A percentile compares a stretch with the other conserved stretches of the same genome.
Evolutionary conservation across 257 asterid genomes (phyloP).

Genomic region (Nicotiana undulata): DNA sequence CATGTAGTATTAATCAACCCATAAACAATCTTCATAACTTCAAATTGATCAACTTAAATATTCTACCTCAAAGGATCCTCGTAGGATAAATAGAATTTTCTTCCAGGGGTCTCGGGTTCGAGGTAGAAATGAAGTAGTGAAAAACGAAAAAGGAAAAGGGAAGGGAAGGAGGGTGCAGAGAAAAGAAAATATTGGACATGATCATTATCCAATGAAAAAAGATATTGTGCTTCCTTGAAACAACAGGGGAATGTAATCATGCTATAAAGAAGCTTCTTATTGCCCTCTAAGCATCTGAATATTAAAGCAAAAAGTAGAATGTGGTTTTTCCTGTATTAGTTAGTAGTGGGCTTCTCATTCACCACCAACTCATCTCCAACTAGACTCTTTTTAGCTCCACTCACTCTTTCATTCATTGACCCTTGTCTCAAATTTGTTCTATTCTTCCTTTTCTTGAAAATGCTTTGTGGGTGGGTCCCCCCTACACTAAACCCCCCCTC

Average conservation of each 20-base stretch:
- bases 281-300: constrained; percentile 47
- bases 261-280: constrained; percentile 15
- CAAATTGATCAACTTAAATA: too few species aligned
- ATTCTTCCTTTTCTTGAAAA: constrained; percentile 15
- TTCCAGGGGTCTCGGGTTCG: too few species aligned
- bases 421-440: constrained; percentile 9
- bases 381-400: constrained; percentile 34
- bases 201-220: constrained; percentile 18
- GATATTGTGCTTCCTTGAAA: constrained; percentile 23
- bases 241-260: constrained; percentile 31
- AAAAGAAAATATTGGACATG: background rate
- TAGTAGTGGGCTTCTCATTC: constrained; percentile 77
- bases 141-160: too few species aligned
- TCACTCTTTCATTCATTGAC: constrained; percentile 13
- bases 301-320: constrained; percentile 22
- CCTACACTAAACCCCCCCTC: constrained; percentile 13
- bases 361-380: constrained; percentile 36
- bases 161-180: too few species aligned
- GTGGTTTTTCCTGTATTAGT: constrained; percentile 24
- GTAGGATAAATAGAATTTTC: too few species aligned
- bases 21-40: too few species aligned
- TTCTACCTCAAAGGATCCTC: too few species aligned
- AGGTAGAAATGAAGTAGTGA: too few species aligned
- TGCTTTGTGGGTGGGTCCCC: constrained; percentile 55
- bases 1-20: too few species aligned